Percentiles rank a stretch among this genome's conserved stretches.
Conservation (phyloP, 768 basidiomycete genomes). For the Trametes coccinea region DNA sequence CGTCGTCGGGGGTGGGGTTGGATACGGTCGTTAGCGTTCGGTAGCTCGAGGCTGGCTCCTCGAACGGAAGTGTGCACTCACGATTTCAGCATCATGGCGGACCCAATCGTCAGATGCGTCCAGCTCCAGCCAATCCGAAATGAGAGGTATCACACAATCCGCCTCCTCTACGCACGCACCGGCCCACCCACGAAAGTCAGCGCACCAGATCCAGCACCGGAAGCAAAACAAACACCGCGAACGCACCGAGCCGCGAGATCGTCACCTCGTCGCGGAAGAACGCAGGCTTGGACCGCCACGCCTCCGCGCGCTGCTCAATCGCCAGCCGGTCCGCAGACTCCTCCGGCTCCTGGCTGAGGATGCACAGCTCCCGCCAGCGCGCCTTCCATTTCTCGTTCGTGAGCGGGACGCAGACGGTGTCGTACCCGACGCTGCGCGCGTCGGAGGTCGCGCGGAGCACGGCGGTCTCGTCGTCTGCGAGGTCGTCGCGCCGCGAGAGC, state of each 20-base stretch:
- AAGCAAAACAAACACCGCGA: background rate
- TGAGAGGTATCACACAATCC: slow-evolving; percentile 68
- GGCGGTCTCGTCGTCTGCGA: slow-evolving; percentile 39
- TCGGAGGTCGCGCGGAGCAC: slow-evolving; percentile 52
- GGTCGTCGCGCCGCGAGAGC: slow-evolving; percentile 21
- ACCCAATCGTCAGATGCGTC: slow-evolving; percentile 93
- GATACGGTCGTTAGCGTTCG: too few species aligned
- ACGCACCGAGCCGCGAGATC: slow-evolving; percentile 81
- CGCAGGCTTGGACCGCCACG: slow-evolving; percentile 81
- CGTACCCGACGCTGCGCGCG: slow-evolving; percentile 68
- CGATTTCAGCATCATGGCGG: slow-evolving; percentile 93
- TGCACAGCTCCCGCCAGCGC: slow-evolving; percentile 89
- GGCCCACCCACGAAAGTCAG: background rate
- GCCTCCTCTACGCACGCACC: slow-evolving; percentile 58
- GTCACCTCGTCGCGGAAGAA: slow-evolving; percentile 87
- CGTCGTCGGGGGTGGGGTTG: too few species aligned
- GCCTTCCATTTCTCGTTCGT: slow-evolving; percentile 84
- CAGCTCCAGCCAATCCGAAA: slow-evolving; percentile 94
- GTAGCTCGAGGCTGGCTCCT: too few species aligned
- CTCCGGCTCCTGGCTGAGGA: slow-evolving; percentile 48
- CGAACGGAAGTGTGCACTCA: slow-evolving; percentile 40
- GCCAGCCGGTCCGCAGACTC: slow-evolving; percentile 39
- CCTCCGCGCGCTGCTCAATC: slow-evolving; percentile 70
- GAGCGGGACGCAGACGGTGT: slow-evolving; percentile 79
- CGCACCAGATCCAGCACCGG: slow-evolving; percentile 1